Base-by-base conservation (phyloP, 129 eudicot species). In the Ambrosia artemisiifolia region DNA sequence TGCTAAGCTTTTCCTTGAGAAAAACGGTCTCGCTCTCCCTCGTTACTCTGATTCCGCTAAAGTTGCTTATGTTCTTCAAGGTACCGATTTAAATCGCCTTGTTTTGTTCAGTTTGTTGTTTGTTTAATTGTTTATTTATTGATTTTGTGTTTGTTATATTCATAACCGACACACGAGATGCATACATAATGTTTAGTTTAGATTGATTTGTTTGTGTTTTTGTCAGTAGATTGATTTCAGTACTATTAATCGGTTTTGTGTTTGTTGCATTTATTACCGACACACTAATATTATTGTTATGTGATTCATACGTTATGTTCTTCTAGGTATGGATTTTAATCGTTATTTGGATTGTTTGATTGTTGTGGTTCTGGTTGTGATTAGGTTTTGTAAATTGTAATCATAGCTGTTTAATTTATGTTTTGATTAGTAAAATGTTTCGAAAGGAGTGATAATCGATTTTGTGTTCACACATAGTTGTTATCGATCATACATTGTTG, bases 41-140 rank as follows among this genome's bases (percentile, higher is more conserved):
- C 72, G 80, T 4, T 87, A 87, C 65, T 90, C 94, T 9, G 96
- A 90, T 81, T 90, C 94, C 17, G 84, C 93, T 56, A 90, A 84
- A 81, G 86, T 90, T 54, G 96, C 95, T 44, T 87, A 87, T 57
- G 95, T 91, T 83, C 95, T 91, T 80, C 89, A 91, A 80, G 97
- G 97, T 90, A 81, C 38, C 7, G 8, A 11, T 65, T 13, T 77
- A 12, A 28, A 65, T 63, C 19, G 16, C 11, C 3, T 7, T 5
- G 11, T 53, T n/a, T 53, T 12, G 28, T 24, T 24, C 28, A 24
- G 28, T 24, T 24, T 24, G 28, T 24, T 24, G 28, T 24, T 24
- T 24, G 28, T 24, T 24, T 24, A 17, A 8, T 2, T 36, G 1
- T 14, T 5, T 13, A 5, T 7, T 38, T 7, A 38, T 38, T 38